A percentile compares a stretch with the other conserved stretches of the same genome.
Evolutionary conservation across 495 filamentous ascomycete species (phyloP).

Genomic region (Annulohypoxylon stygium): DNA sequence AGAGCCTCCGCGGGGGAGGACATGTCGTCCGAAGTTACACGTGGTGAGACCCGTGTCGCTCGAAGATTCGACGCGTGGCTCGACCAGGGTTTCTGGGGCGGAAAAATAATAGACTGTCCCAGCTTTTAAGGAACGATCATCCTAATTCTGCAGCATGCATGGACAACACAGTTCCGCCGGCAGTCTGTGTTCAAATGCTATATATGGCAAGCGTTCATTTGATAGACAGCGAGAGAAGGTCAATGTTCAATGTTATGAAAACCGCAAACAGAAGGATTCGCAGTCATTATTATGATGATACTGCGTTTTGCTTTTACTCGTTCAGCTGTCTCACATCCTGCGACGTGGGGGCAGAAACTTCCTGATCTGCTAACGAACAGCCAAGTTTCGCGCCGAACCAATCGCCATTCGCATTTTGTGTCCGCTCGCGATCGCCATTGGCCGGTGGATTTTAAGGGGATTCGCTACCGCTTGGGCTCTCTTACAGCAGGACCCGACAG

Average conservation of each 20-base stretch:
- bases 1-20: constrained; percentile 9
- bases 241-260: background rate
- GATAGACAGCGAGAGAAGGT: background rate
- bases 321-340: constrained; percentile 26
- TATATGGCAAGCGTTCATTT: constrained; percentile 3
- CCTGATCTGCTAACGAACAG: constrained; percentile 16
- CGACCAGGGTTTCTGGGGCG: background rate
- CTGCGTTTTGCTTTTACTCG: background rate
- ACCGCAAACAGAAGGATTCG: background rate
- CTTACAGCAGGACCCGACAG: constrained; percentile 14
- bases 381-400: constrained; percentile 19
- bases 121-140: constrained; percentile 3
- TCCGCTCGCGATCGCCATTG: constrained; percentile 21
- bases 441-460: background rate
- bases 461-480: background rate
- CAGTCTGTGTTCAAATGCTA: background rate
- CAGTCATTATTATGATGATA: constrained; percentile 13
- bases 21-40: constrained; percentile 16
- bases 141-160: background rate
- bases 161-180: constrained; percentile 2
- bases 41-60: constrained; percentile 11
- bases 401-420: background rate
- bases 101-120: background rate
- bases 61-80: constrained; percentile 8
- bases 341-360: constrained; percentile 35